Evolutionary conservation across 768 basidiomycete species (phyloP).

Genomic region (Podaxis sp.): DNA sequence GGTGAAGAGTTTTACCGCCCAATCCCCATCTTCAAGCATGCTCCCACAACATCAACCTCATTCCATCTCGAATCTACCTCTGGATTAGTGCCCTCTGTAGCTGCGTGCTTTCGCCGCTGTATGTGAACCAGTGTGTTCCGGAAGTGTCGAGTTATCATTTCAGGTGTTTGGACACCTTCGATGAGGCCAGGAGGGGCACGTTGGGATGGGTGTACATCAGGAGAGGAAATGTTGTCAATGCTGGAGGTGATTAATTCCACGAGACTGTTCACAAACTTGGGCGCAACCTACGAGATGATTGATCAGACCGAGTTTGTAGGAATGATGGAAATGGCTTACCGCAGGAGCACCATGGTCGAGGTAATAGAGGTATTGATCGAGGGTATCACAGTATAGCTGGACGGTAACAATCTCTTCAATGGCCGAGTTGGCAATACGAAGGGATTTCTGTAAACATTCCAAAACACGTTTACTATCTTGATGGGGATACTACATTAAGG

Average conservation of each 20-base stretch:
- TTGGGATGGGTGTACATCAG: slow-evolving; percentile 84
- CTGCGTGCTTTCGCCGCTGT: slow-evolving; percentile 62
- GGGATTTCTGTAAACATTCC: slow-evolving; percentile 95
- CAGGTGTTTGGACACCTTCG: slow-evolving; percentile 89
- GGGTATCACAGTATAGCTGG: slow-evolving; percentile 92
- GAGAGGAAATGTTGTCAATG: slow-evolving; percentile 86
- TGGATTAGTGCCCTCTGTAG: slow-evolving; percentile 28
- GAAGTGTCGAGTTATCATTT: slow-evolving; percentile 94
- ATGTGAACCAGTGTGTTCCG: slow-evolving; percentile 85
- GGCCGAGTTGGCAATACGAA: slow-evolving; percentile 93
- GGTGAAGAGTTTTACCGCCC: slow-evolving; percentile 33
- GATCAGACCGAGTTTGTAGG: background rate
- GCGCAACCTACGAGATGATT: slow-evolving; percentile 64
- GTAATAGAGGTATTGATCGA: slow-evolving; percentile 95
- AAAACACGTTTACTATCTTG: slow-evolving; percentile 96
- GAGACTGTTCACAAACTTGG: slow-evolving; percentile 94
- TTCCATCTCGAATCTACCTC: slow-evolving; percentile 64
- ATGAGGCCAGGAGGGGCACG: slow-evolving; percentile 85
- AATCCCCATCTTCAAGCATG: slow-evolving; percentile 85
- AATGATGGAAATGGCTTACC: slow-evolving; percentile 42
- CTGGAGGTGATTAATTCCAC: slow-evolving; percentile 94
- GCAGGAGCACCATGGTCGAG: slow-evolving; percentile 91
- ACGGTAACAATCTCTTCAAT: slow-evolving; percentile 97
- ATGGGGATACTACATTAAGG: slow-evolving; percentile 59
- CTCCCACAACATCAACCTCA: slow-evolving; percentile 86